Evolutionary conservation across 2,329 filamentous ascomycete species (phyloP).

Genomic region (Botrytis paeoniae): DNA sequence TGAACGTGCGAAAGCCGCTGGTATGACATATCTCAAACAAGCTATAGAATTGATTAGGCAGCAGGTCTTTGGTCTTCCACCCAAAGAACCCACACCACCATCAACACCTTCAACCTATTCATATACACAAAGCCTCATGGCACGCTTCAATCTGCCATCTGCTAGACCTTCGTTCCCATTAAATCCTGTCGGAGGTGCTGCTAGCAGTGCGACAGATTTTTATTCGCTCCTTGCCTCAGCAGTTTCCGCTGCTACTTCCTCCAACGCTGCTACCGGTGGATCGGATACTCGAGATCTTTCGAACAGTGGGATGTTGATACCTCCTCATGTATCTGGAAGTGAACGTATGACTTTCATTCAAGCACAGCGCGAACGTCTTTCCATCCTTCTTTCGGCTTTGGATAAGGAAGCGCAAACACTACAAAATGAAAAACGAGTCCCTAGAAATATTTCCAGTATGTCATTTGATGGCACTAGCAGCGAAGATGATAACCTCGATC

Average conservation of each 20-base stretch:
- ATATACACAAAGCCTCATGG: conserved; percentile 80
- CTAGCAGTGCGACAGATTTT: conserved; percentile 59
- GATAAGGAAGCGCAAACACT: conserved; percentile 73
- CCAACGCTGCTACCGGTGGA: conserved; percentile 29
- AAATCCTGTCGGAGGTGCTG: conserved; percentile 39
- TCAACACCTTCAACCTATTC: conserved; percentile 45
- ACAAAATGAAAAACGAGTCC: conserved; percentile 37
- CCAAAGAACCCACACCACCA: conserved; percentile 47
- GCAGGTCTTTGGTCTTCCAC: conserved; percentile 74
- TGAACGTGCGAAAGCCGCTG: conserved; percentile 71
- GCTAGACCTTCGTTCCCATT: conserved; percentile 53
- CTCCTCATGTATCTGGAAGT: conserved; percentile 62
- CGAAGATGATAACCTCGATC: conserved; percentile 33
- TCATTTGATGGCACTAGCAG: conserved; percentile 35
- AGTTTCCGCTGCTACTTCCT: conserved; percentile 50
- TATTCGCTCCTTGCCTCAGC: conserved; percentile 75
- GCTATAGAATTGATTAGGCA: conserved; percentile 70
- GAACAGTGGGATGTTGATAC: conserved; percentile 63
- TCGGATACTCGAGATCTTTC: conserved; percentile 46
- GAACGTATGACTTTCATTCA: conserved; percentile 73
- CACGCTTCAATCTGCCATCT: conserved; percentile 78
- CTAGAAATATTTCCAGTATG: conserved; percentile 29
- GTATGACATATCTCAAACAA: conserved; percentile 71
- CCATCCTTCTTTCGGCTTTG: conserved; percentile 70
- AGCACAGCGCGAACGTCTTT: conserved; percentile 74